These are phyloP conservation scores for Perilla frutescens DNA, from an alignment of 257 asterid species.

Conservation along the genomic window DNA sequence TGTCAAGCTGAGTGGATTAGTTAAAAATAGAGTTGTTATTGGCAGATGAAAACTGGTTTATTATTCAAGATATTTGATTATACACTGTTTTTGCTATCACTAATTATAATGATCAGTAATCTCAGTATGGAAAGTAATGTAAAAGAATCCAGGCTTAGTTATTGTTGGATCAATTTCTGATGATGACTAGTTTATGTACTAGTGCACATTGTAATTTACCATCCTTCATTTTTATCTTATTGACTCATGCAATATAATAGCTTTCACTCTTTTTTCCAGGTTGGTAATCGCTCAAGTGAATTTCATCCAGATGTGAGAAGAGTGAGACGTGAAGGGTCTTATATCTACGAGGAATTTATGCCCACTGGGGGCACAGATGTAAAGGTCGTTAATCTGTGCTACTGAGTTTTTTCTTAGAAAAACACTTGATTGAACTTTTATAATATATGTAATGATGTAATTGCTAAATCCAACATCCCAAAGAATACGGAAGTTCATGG, in stretches of 20 bases:
- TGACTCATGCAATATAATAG: background rate
- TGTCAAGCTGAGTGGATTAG: background rate
- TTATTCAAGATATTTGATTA: background rate
- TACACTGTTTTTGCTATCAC: background rate
- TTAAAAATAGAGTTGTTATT: background rate
- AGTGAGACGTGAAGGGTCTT: conserved; percentile 99
- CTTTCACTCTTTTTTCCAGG: conserved; percentile 53
- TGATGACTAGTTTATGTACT: background rate
- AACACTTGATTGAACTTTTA: conserved; percentile 1
- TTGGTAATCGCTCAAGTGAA: conserved; percentile 98
- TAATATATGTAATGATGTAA: background rate
- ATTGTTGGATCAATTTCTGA: background rate
- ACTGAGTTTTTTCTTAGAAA: conserved; percentile 12
- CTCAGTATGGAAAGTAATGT: background rate
- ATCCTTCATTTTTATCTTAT: conserved; percentile 1
- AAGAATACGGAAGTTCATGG: conserved; percentile 5
- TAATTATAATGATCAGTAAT: background rate
- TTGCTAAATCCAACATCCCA: background rate
- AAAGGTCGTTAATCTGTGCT: conserved; percentile 58
- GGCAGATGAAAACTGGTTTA: conserved; percentile 1
- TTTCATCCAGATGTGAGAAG: conserved; percentile 96
- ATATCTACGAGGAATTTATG: conserved; percentile 98
- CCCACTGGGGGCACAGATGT: conserved; percentile 99
- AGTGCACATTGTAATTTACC: background rate
- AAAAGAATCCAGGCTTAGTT: background rate